Evolutionary conservation across 371 early-diverging fungal genomes (phyloP).

Genomic region (Saksenaea vasiformis): DNA sequence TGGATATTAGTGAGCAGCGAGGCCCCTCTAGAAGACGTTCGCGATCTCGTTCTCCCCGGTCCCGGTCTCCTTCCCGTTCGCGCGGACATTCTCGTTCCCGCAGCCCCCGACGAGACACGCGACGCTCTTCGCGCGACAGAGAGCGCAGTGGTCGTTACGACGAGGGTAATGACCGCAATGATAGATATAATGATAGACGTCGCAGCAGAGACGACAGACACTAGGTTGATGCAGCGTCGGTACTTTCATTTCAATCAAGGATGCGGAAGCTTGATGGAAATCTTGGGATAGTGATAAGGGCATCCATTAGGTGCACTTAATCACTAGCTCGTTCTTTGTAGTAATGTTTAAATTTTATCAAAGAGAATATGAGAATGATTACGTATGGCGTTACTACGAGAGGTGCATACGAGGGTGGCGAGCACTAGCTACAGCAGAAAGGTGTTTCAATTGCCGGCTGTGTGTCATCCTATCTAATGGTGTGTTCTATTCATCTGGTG

Average conservation of each 20-base stretch:
- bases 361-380: conserved; percentile 5
- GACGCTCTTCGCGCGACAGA: background rate
- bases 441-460: conserved; percentile 3
- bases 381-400: conserved; percentile 6
- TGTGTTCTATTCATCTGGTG: conserved; percentile 4
- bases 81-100: conserved; percentile 9
- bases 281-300: conserved; percentile 56
- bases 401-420: conserved; percentile 1
- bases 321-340: background rate
- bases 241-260: background rate
- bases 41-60: conserved; percentile 30
- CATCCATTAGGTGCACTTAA: conserved; percentile 36
- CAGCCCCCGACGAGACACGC: conserved; percentile 8
- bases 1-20: conserved; percentile 3
- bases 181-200: conserved; percentile 5
- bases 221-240: conserved; percentile 2
- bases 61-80: conserved; percentile 1
- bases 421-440: conserved; percentile 2
- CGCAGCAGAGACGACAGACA: conserved; percentile 5
- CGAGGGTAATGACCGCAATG: conserved; percentile 6
- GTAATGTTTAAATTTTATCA: conserved; percentile 5
- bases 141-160: conserved; percentile 3
- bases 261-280: conserved; percentile 33
- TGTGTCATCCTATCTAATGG: conserved; percentile 3
- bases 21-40: conserved; percentile 29